A percentile compares a stretch with the other conserved stretches of the same genome.
These are phyloP conservation scores for Marasmius tenuissimus DNA, from an alignment of 1,284 basidiomycete genomes.

Conservation along the genomic window DNA sequence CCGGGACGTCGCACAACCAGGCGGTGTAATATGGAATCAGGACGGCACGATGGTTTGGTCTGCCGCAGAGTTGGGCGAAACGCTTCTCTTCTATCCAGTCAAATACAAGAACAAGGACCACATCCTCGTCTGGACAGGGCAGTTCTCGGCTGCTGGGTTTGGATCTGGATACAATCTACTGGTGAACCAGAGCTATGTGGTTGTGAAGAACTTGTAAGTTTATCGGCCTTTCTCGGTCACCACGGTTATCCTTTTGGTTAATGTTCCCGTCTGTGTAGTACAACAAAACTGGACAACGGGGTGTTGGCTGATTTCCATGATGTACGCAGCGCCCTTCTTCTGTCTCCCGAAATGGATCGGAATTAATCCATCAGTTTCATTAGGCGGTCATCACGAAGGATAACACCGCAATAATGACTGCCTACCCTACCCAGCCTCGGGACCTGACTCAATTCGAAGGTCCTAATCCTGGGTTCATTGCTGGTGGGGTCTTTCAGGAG, in stretches of 20 bases:
- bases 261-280: not conserved
- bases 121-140: not conserved
- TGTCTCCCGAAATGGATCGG: not conserved
- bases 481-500: slow-evolving; percentile 1
- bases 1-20: not conserved
- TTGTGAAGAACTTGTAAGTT: not conserved
- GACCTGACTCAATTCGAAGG: not conserved
- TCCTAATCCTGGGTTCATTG: not conserved
- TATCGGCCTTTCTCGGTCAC: not conserved
- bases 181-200: not conserved
- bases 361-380: not conserved
- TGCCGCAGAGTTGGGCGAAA: not conserved
- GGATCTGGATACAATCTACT: not conserved
- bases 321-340: not conserved
- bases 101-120: not conserved
- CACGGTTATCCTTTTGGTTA: not conserved
- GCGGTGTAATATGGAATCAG: not conserved
- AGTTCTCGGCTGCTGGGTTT: not conserved
- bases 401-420: slow-evolving; percentile 1
- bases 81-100: not conserved
- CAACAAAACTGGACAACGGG: not conserved
- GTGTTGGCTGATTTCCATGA: slow-evolving; percentile 4
- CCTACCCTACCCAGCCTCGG: not conserved
- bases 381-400: not conserved
- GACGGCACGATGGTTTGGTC: not conserved